Base-by-base conservation (phyloP, 164 flowering plant species). In the Berberis thunbergii region DNA sequence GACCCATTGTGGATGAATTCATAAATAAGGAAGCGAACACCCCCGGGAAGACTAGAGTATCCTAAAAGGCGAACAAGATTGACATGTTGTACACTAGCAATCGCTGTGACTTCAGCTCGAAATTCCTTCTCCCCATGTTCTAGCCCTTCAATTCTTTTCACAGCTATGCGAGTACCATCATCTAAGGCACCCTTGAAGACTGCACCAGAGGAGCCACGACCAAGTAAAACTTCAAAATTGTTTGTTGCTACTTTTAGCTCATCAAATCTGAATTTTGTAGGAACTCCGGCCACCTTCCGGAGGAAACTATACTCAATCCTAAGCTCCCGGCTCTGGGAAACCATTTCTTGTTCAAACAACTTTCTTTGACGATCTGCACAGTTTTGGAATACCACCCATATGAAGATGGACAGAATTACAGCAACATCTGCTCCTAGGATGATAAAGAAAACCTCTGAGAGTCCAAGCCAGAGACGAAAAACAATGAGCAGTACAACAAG, bases 301-400 rank as follows among this genome's bases (percentile, higher is more conserved):
- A 91, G 80, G 72, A 88, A 91, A 71, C 94, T 91, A 73, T 87
- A 91, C 74, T 87, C 94, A 7, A 80, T 66, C 0, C 94, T 81
- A 41, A 91, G 85, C 77, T 88, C 89, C 2, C 72, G 71, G 8
- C 86, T 81, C 60, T 88, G 87, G 1, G 82, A 72, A 1, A 61
- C 77, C 3, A 69, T 12, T 50, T 69, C 67, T 0, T 61, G 68
- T 64, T 76, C 86, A 7, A 79, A 45, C 49, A 74, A 4, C 48
- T 41, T 54, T n/a, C 26, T 26, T 26, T 26, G 26, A 26, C 26
- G 26, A 26, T 76, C 67, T 48, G 58, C 67, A 0, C 69, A 71
- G 26, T 57, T 7, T 39, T 81, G 69, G 68, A 86, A 52, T 5
- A 72, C 2, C 3, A 78, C 46, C 62, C 68, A 80, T 2, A 69